Conservation (phyloP, 176 grass and related monocot species). For the Raddia distichophylla region DNA sequence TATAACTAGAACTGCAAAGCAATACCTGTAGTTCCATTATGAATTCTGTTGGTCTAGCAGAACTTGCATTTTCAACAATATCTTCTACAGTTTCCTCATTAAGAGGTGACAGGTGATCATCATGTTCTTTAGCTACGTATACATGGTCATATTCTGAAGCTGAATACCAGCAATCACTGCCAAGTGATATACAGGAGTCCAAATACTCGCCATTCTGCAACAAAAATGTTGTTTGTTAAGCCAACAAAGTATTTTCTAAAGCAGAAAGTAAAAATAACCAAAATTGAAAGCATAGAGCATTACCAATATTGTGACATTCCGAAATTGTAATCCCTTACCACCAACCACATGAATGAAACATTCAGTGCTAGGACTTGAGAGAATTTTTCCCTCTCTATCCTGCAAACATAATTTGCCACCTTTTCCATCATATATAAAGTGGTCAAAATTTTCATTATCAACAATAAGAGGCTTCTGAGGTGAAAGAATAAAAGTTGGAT, state of each 20-base stretch:
- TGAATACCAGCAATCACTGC: conserved; percentile 85
- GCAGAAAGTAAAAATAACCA: conserved; percentile 36
- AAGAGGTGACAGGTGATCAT: conserved; percentile 30
- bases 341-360: conserved; percentile 79
- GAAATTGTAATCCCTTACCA: conserved; percentile 81
- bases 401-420: conserved; percentile 88
- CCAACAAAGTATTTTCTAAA: conserved; percentile 21
- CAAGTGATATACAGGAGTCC: conserved; percentile 88
- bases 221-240: conserved; percentile 40
- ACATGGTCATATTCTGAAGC: conserved; percentile 79
- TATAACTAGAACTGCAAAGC: conserved; percentile 9
- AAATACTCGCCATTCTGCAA: conserved; percentile 88
- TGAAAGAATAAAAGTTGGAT: conserved; percentile 67
- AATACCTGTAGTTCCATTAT: conserved; percentile 87
- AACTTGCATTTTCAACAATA: conserved; percentile 40
- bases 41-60: conserved; percentile 60
- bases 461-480: conserved; percentile 83
- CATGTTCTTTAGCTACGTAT: conserved; percentile 61
- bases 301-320: conserved; percentile 95
- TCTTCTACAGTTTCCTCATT: conserved; percentile 46
- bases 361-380: conserved; percentile 66
- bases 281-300: conserved; percentile 40
- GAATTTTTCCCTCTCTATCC: conserved; percentile 68
- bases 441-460: conserved; percentile 86
- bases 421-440: conserved; percentile 92